These are phyloP conservation scores for Trichaptum fuscoviolaceum DNA, from an alignment of 768 basidiomycete genomes.

Conservation along the genomic window DNA sequence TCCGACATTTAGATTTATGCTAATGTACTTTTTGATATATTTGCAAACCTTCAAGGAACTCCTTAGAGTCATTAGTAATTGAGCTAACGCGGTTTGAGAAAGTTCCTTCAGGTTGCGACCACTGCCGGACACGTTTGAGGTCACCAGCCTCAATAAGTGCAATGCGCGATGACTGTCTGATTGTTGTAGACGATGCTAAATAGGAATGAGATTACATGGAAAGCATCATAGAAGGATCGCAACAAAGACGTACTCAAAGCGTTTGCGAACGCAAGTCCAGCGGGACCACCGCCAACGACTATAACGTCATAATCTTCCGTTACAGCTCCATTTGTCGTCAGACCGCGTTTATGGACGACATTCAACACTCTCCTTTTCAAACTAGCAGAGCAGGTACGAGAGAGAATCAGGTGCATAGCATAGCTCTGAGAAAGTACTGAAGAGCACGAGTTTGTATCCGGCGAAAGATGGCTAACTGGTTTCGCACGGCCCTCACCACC, in stretches of 20 bases:
- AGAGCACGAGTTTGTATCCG: no score
- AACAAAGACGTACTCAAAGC: constrained; percentile 59
- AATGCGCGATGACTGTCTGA: constrained; percentile 53
- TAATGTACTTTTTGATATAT: constrained; percentile 1
- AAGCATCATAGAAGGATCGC: background rate
- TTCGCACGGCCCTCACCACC: no score
- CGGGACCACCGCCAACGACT: constrained; percentile 92
- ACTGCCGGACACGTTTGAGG: constrained; percentile 58
- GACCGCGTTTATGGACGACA: background rate
- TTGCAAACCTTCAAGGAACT: constrained; percentile 57
- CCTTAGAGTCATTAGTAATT: constrained; percentile 68
- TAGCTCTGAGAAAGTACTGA: background rate
- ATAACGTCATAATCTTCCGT: constrained; percentile 73
- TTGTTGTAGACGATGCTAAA: constrained; percentile 47
- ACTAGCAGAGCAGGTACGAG: background rate
- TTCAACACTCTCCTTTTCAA: background rate
- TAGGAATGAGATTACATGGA: constrained; percentile 8
- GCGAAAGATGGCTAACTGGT: no score
- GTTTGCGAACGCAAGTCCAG: constrained; percentile 82
- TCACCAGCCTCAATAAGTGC: constrained; percentile 81
- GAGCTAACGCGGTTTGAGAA: constrained; percentile 87
- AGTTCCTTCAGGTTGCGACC: constrained; percentile 48
- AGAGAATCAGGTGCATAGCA: background rate
- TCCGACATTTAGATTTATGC: constrained; percentile 9
- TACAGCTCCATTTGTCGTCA: background rate